Percentiles rank a stretch among this genome's conserved stretches.
Evolutionary conservation across 352 stramenopile genomes (phyloP).

Genomic region (Elongisporangium anandrum): DNA sequence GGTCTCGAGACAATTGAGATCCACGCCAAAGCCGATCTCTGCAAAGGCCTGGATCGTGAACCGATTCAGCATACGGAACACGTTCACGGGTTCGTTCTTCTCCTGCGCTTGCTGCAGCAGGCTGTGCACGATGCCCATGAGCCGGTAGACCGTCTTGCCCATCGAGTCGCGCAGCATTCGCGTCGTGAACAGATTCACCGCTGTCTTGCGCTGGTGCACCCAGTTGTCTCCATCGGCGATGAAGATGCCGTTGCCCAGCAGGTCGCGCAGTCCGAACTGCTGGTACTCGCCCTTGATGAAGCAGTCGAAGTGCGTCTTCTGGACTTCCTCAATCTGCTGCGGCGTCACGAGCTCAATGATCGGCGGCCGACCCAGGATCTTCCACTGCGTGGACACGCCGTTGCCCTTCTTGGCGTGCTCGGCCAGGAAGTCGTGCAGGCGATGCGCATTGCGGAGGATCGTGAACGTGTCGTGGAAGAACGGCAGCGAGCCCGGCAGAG

Average conservation of each 20-base stretch:
- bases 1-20: slow-evolving; percentile 31
- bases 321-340: slow-evolving; percentile 46
- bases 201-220: slow-evolving; percentile 72
- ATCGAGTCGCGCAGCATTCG: slow-evolving; percentile 31
- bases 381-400: slow-evolving; percentile 20
- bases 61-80: slow-evolving; percentile 29
- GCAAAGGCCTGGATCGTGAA: slow-evolving; percentile 44
- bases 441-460: background rate
- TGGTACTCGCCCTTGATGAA: slow-evolving; percentile 65
- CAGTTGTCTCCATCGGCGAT: slow-evolving; percentile 55
- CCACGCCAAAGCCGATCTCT: slow-evolving; percentile 35
- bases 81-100: slow-evolving; percentile 11
- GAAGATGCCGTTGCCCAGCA: slow-evolving; percentile 84
- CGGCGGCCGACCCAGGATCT: slow-evolving; percentile 28
- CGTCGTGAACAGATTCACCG: slow-evolving; percentile 31
- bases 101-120: slow-evolving; percentile 12
- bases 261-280: slow-evolving; percentile 29
- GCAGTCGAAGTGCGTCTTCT: slow-evolving; percentile 66
- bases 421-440: background rate
- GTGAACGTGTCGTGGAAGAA: background rate
- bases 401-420: slow-evolving; percentile 8
- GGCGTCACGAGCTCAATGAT: slow-evolving; percentile 35
- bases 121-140: slow-evolving; percentile 19
- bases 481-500: background rate
- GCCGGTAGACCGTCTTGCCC: slow-evolving; percentile 29